Evolutionary conservation across 768 basidiomycete species (phyloP), one percentile per base, ranked within the genome.

Genomic region (Hemileccinum rubropunctum): DNA sequence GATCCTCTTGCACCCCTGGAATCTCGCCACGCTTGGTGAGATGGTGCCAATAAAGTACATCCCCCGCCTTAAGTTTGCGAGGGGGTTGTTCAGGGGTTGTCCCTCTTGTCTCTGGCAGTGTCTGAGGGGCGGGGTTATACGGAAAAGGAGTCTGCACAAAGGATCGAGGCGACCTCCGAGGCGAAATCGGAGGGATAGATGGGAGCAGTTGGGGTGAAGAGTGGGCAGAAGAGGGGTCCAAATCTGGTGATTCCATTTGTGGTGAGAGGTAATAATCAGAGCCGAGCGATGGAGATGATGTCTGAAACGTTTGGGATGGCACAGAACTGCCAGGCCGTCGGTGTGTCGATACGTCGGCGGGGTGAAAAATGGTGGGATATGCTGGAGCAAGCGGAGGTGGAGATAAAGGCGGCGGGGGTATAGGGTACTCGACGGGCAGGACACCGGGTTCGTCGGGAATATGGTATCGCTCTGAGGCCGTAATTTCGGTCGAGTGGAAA

Each of bases 1-100:
- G 60, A 64, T 88, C 82, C 52, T 89, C 82, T 44, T 65, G 66
- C 10, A 86, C 83, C 23, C 78, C 83, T 35, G 85, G 81, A 51
- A 88, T 85, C 66, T 90, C 88, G 12, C 88, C 88, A 51, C 75
- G 78, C 56, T 79, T 80, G 42, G 75, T 66, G 51, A 90, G 81
- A 57, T 89, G 83, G 62, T 90, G 86, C 88, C 88, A 91, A 60
- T 77, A 87, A 15, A 90, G 70, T 10, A 81, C 61, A 53, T 88
- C 85, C 18, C 87, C 87, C 10, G 74, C 71, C 58, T 70, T 73
- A 28, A 84, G 76, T 42, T 66, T 72, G 49, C 69, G 71, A 33
- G 67, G 65, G 48, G 45, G 51, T 34, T 70, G 47, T 39, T 65
- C 66, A 26, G 56, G 51, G 12, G 49, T 51, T 8, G 48, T 32